These are phyloP conservation scores for Globisporangium takayamanum DNA, from an alignment of 352 stramenopile species.

Conservation along the genomic window DNA sequence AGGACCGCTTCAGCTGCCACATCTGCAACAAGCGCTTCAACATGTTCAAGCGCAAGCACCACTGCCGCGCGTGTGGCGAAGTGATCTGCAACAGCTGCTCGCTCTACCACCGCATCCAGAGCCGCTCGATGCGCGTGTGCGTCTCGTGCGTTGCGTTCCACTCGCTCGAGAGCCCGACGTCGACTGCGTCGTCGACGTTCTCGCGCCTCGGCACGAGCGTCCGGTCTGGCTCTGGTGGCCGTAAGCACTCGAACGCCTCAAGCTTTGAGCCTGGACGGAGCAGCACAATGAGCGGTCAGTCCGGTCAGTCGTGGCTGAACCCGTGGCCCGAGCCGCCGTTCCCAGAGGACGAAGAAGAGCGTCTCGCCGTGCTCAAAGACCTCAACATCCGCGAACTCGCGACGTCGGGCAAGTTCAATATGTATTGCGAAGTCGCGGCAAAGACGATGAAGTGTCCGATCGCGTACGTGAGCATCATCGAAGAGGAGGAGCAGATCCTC, in stretches of 20 bases:
- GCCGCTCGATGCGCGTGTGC: slow-evolving; percentile 80
- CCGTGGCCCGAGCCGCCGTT: slow-evolving; percentile 79
- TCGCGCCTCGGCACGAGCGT: slow-evolving; percentile 20
- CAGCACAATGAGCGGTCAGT: slow-evolving; percentile 43
- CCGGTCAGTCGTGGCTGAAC: slow-evolving; percentile 57
- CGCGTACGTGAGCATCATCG: slow-evolving; percentile 82
- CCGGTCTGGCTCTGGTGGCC: slow-evolving; percentile 20
- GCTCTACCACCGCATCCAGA: slow-evolving; percentile 79
- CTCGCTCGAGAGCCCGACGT: slow-evolving; percentile 70
- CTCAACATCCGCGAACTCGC: slow-evolving; percentile 76
- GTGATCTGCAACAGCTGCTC: slow-evolving; percentile 85
- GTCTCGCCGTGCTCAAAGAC: slow-evolving; percentile 58
- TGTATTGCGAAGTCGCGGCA: slow-evolving; percentile 80
- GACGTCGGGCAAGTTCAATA: slow-evolving; percentile 78
- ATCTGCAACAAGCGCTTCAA: slow-evolving; percentile 88
- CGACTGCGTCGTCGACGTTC: slow-evolving; percentile 42
- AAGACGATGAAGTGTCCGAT: slow-evolving; percentile 88
- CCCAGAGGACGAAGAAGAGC: slow-evolving; percentile 72
- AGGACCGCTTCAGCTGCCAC: slow-evolving; percentile 80
- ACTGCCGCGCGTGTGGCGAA: slow-evolving; percentile 79
- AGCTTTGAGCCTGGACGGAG: slow-evolving; percentile 36
- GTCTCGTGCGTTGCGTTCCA: slow-evolving; percentile 81
- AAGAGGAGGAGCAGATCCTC: slow-evolving; percentile 77
- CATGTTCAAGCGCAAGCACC: slow-evolving; percentile 86
- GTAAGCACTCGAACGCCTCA: slow-evolving; percentile 62